A percentile compares a stretch with the other conserved stretches of the same genome.
These are phyloP conservation scores for Brettanomyces nanus DNA, from an alignment of 805 yeast genomes.

Conservation along the genomic window DNA sequence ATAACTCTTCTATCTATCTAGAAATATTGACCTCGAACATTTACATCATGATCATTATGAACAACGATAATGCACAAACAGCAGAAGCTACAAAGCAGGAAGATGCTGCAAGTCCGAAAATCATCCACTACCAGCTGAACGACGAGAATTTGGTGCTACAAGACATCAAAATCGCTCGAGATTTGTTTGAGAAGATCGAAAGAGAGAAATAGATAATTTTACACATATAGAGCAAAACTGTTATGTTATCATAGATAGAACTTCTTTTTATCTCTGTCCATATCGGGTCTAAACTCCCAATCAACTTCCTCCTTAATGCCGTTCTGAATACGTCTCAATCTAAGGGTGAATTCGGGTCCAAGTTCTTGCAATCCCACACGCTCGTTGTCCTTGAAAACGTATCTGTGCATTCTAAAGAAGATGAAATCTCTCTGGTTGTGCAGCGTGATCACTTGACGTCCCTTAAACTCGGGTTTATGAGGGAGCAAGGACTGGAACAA, in stretches of 20 bases:
- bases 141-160: slow-evolving; percentile 28
- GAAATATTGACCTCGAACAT: slow-evolving; percentile 29
- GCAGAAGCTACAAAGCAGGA: too few relatives aligned
- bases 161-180: slow-evolving; percentile 28
- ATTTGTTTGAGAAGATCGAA: slow-evolving; percentile 26
- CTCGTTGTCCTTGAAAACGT: slow-evolving; percentile 81
- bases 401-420: slow-evolving; percentile 92
- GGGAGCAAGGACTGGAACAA: slow-evolving; percentile 91
- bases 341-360: slow-evolving; percentile 94
- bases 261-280: slow-evolving; percentile 94
- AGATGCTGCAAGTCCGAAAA: slow-evolving; percentile 4
- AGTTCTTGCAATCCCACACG: slow-evolving; percentile 91
- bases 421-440: slow-evolving; percentile 96
- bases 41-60: slow-evolving; percentile 31
- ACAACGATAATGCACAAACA: slow-evolving; percentile 13
- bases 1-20: slow-evolving; percentile 27
- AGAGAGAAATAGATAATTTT: too few relatives aligned
- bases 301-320: slow-evolving; percentile 89
- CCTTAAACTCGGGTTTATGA: slow-evolving; percentile 85
- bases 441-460: slow-evolving; percentile 90
- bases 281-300: slow-evolving; percentile 94
- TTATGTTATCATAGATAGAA: slow-evolving; percentile 71
- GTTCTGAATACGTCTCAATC: slow-evolving; percentile 79
- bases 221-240: too few relatives aligned
- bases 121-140: slow-evolving; percentile 16